Percentiles rank a stretch among this genome's conserved stretches.
Conservation (phyloP, 2,329 filamentous ascomycete genomes). For the Ascocoryne sarcoides region DNA sequence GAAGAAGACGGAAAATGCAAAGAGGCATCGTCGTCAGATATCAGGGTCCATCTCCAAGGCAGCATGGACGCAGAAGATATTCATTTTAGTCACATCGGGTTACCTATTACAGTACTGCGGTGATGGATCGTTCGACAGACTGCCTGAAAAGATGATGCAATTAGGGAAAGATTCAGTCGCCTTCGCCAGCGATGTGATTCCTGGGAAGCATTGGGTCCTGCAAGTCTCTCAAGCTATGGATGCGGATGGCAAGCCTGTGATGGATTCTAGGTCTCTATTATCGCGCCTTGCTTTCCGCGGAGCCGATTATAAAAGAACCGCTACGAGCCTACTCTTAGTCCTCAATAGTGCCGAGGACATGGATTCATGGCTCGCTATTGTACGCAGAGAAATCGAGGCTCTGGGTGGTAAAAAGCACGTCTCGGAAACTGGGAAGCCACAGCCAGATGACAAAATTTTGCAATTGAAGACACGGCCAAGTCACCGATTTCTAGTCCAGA, state of each 20-base stretch:
- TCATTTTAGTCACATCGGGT: conserved; percentile 59
- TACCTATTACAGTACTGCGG: conserved; percentile 67
- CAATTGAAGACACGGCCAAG: conserved; percentile 22
- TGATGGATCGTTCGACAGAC: conserved; percentile 59
- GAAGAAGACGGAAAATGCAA: conserved; percentile 34
- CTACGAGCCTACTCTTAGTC: conserved; percentile 60
- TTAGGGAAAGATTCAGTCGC: conserved; percentile 68
- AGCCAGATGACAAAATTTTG: conserved; percentile 31
- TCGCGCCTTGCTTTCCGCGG: conserved; percentile 54
- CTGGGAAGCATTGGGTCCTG: conserved; percentile 71
- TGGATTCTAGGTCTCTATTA: conserved; percentile 52
- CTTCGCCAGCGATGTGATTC: conserved; percentile 72
- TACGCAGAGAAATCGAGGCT: conserved; percentile 62
- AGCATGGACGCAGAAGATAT: conserved; percentile 65
- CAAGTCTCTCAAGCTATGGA: conserved; percentile 63
- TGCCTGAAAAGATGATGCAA: conserved; percentile 66
- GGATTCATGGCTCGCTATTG: conserved; percentile 62
- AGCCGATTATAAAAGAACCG: conserved; percentile 43
- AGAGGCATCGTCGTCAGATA: conserved; percentile 29
- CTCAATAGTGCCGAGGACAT: conserved; percentile 66
- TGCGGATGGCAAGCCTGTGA: conserved; percentile 41
- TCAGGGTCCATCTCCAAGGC: conserved; percentile 34
- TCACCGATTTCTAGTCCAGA: conserved; percentile 21
- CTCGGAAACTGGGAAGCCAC: conserved; percentile 49
- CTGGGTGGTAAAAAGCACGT: conserved; percentile 57